Evolutionary conservation across 768 basidiomycete species (phyloP), one percentile per base, ranked within the genome.

Genomic region (Cystoderma amianthinum): DNA sequence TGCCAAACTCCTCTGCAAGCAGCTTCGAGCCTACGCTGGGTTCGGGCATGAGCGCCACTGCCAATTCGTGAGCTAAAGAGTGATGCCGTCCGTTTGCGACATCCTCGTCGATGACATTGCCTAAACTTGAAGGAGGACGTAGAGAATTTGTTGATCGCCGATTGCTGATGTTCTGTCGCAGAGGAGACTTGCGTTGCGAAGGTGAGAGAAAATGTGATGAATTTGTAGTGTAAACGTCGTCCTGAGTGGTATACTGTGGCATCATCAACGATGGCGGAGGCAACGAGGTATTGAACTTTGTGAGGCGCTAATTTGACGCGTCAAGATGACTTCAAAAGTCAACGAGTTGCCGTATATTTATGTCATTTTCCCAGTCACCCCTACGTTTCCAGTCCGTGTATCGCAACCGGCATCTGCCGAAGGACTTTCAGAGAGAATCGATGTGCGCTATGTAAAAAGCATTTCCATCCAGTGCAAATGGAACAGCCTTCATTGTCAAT

Each of bases 11-110:
- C 61, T 91, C 89, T 10, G 85, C 85, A 4, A 92, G 69, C 22
- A 89, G 60, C 57, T 78, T 83, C 17, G 86, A 89, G 41, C 84
- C 78, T 19, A 76, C 69, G 38, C 74, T 82, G 0, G 90, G 88
- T 62, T 92, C 89, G 17, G 88, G 89, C 80, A 90, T 85, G 41
- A 92, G 71, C 7, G 89, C 89, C 23, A 82, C 78, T 4, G 90
- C 89, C 24, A 92, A 76, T 54, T 92, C 89, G 60, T 92, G 88
- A 3, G 89, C 89, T 22, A 92, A 74, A 4, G 86, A 89, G 55
- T 82, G 80, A n/a, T n/a, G n/a, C 33, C 75, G 69, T 30, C 68
- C 71, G 44, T 61, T 69, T 36, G 62, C 56, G 24, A 56, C 56
- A 43, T 75, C 75, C 47, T 69, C 72, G 41, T 67, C 68, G 24